Evolutionary conservation across 352 stramenopile species (phyloP), one percentile per base, ranked within the genome.

Genomic region (Pythium aphanidermatum): DNA sequence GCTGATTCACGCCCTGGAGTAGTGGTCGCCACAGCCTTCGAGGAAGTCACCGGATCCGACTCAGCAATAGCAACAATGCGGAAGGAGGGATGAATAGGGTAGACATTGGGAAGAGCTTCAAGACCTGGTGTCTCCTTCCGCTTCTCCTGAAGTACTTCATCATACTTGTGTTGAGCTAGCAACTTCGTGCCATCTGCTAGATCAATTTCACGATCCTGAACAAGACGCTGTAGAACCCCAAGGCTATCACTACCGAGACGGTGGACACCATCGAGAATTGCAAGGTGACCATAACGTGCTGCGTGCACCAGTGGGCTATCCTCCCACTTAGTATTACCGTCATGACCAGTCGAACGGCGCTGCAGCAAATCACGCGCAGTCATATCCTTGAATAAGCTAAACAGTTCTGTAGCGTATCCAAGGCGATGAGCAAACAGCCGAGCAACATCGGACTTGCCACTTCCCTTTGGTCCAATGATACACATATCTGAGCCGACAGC

Each of bases 321-420:
- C 55, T 92, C 79, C 95, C 95, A 98, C 12, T 52, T 71, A 8
- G 93, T 98, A 37, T 96, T 85, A 3, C 91, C 92, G 9, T 65
- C 55, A 5, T 68, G 63, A 42, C 96, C 85, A 2, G 92, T 98
- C 9, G 67, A 83, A 9, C 94, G 83, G 31, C 74, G 70, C 51
- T 96, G 81, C 21, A 98, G 65, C 7, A 98, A 75, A 75, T 98
- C 92, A 20, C 92, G 73, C 3, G 80, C 68, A 5, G 83, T 96
- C 74, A 98, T 95, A 49, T 98, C 95, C 45, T 91, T 86, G 54
- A 96, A 96, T 7, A 98, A 52, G 46, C 74, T 90, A 41, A 98
- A 96, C 16, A 97, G 55, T 49, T 98, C 81, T 5, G 81, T 78
- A 16, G 71, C 62, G 54, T 96, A 96, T 7, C 85, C 87, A 16